Base-by-base conservation (phyloP, 371 early-diverging fungal genomes). In the Apophysomyces elegans region DNA sequence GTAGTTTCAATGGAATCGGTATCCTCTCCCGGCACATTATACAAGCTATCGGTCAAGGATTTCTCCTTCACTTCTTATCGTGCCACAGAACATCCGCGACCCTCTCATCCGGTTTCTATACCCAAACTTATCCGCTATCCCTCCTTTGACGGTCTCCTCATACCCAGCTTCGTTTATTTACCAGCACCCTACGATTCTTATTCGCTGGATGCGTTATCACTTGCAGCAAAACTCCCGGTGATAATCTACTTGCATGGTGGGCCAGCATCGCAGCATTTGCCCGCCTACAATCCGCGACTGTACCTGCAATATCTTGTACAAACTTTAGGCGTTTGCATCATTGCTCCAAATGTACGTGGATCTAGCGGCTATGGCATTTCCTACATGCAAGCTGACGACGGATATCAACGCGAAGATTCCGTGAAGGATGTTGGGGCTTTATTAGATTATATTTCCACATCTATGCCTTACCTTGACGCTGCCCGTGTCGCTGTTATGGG, bases 291-390 rank as follows among this genome's bases (percentile, higher is more conserved):
- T 14, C 72, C 72, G 26, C 62, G 62, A 14, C 68, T 71, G 41
- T 65, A 65, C 47, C 58, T 68, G 18, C 72, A 66, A 11, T 70
- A 67, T 59, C 41, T 68, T 57, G 50, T 62, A 7, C 57, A 71
- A 37, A 61, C 59, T 47, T 47, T 71, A 36, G 64, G 69, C 35
- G 54, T 65, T n/a, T 57, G 64, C 14, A 47, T 66, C 41, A 64
- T 71, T 32, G 64, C 65, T 21, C 72, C 72, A 7, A 71, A 71
- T 45, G 63, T 71, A 32, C 72, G 72, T 18, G 72, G 72, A 13
- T 66, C 66, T 3, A 64, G 45, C 4, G 72, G 72, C 13, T 71
- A 71, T 56, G 72, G 72, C 7, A 46, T 47, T 13, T 35, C 64
- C 2, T 71, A 57, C 46, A 64, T 68, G 58, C 58, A 58, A 37